Evolutionary conservation across 306 rosid species (phyloP).

Genomic region (Pyrus pyrifolia): DNA sequence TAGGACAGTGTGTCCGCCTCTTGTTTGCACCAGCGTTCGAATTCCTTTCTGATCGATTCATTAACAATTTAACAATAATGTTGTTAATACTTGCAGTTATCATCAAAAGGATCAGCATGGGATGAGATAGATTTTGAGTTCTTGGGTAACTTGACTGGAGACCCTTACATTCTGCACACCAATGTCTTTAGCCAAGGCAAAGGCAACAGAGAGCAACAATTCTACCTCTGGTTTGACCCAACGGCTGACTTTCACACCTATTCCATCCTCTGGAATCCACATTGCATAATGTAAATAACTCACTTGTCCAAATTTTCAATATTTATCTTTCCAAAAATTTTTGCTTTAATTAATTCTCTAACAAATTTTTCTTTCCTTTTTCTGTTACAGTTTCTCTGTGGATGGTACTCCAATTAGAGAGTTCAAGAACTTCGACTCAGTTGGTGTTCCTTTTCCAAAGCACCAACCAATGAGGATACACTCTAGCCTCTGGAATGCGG

Average conservation of each 20-base stretch:
- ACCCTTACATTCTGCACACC: constrained; percentile 62
- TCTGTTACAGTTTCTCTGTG: constrained; percentile 43
- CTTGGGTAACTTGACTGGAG: constrained; percentile 71
- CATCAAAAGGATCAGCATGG: constrained; percentile 59
- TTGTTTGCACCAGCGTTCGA: too few species aligned
- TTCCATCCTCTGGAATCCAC: constrained; percentile 66
- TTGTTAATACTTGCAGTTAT: constrained; percentile 27
- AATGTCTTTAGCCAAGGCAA: constrained; percentile 62
- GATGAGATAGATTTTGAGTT: constrained; percentile 78
- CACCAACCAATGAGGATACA: constrained; percentile 54
- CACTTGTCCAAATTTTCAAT: background rate
- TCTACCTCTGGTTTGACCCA: constrained; percentile 76
- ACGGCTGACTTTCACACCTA: constrained; percentile 58
- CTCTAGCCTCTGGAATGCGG: constrained; percentile 68
- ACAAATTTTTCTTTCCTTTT: background rate
- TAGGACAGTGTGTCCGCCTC: too few species aligned
- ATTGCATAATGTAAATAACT: constrained; percentile 38
- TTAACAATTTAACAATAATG: background rate
- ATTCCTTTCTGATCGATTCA: too few species aligned
- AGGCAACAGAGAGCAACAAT: constrained; percentile 64
- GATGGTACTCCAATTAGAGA: constrained; percentile 68
- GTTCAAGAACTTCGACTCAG: constrained; percentile 63
- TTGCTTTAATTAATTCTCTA: too few species aligned
- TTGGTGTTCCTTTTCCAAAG: constrained; percentile 50
- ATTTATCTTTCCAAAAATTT: background rate